phyloP scores from a whole-genome alignment of 2,329 filamentous ascomycete species.

The Phoma sp. region DNA sequence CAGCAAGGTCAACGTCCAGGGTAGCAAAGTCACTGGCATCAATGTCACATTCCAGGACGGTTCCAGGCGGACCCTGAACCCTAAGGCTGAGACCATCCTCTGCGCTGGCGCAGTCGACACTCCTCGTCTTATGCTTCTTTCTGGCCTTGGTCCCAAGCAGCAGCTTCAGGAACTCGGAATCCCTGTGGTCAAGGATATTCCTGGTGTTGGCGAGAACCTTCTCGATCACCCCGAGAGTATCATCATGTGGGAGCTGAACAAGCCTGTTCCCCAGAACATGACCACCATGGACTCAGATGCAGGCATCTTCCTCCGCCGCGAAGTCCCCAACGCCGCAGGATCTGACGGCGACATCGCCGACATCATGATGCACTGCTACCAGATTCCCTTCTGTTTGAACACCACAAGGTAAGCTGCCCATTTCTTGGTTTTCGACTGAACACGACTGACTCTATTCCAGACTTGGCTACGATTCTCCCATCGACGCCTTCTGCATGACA shows the following conservation, averaged over 20 bases:
- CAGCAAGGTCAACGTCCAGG: constrained; percentile 75
- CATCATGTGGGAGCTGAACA: constrained; percentile 80
- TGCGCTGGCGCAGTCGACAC: constrained; percentile 83
- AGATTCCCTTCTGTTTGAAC: constrained; percentile 90
- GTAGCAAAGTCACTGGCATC: constrained; percentile 74
- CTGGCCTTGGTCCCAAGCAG: constrained; percentile 56
- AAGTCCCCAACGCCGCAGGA: constrained; percentile 70
- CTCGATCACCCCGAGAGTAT: constrained; percentile 70
- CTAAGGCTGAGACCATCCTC: constrained; percentile 78
- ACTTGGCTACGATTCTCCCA: constrained; percentile 73
- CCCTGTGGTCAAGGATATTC: constrained; percentile 64
- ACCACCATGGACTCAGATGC: constrained; percentile 93
- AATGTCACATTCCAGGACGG: constrained; percentile 69
- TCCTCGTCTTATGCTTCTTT: constrained; percentile 66
- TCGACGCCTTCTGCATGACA: constrained; percentile 90
- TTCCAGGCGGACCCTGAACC: constrained; percentile 60
- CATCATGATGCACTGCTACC: constrained; percentile 97
- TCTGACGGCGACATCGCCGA: constrained; percentile 78
- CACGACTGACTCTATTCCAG: constrained; percentile 29
- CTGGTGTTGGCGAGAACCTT: constrained; percentile 68
- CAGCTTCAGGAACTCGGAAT: constrained; percentile 56
- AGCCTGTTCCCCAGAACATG: constrained; percentile 76
- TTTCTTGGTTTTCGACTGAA: neutral
- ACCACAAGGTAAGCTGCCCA: constrained; percentile 63
- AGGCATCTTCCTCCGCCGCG: constrained; percentile 83